Percentiles rank a stretch among this genome's conserved stretches.
These are phyloP conservation scores for Flaveria brownii DNA, from an alignment of 129 eudicot species.

Conservation along the genomic window DNA sequence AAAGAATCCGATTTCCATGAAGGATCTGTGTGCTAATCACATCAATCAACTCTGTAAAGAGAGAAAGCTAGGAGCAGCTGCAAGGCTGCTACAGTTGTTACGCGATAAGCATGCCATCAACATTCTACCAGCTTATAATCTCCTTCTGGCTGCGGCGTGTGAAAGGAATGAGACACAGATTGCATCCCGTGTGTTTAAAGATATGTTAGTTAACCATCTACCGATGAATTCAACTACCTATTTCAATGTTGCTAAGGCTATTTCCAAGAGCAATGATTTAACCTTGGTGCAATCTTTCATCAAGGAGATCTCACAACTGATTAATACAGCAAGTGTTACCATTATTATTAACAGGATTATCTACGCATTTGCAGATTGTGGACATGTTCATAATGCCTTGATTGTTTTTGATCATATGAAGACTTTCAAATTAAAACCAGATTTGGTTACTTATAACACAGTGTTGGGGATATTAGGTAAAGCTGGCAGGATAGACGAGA, in stretches of 20 bases:
- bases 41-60: slow-evolving; percentile 55
- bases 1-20: slow-evolving; percentile 35
- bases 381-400: slow-evolving; percentile 66
- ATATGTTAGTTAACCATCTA: slow-evolving; percentile 45
- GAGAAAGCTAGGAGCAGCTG: slow-evolving; percentile 52
- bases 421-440: slow-evolving; percentile 53
- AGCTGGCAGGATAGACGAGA: slow-evolving; percentile 60
- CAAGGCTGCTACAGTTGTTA: slow-evolving; percentile 49
- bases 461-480: slow-evolving; percentile 68
- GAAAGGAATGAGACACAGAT: slow-evolving; percentile 44
- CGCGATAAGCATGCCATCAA: slow-evolving; percentile 45
- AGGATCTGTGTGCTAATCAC: slow-evolving; percentile 45
- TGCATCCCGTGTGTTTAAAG: slow-evolving; percentile 47
- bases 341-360: slow-evolving; percentile 76
- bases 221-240: slow-evolving; percentile 45
- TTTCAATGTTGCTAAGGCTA: slow-evolving; percentile 62
- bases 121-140: slow-evolving; percentile 48
- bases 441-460: slow-evolving; percentile 75
- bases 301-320: slow-evolving; percentile 53
- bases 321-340: slow-evolving; percentile 35
- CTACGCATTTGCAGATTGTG: slow-evolving; percentile 64
- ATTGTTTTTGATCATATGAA: slow-evolving; percentile 51
- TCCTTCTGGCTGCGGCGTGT: slow-evolving; percentile 58
- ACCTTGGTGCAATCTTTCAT: slow-evolving; percentile 46
- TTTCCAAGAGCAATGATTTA: slow-evolving; percentile 50